Conservation (phyloP, 2,329 filamentous ascomycete genomes). For the Coniochaeta sp. region DNA sequence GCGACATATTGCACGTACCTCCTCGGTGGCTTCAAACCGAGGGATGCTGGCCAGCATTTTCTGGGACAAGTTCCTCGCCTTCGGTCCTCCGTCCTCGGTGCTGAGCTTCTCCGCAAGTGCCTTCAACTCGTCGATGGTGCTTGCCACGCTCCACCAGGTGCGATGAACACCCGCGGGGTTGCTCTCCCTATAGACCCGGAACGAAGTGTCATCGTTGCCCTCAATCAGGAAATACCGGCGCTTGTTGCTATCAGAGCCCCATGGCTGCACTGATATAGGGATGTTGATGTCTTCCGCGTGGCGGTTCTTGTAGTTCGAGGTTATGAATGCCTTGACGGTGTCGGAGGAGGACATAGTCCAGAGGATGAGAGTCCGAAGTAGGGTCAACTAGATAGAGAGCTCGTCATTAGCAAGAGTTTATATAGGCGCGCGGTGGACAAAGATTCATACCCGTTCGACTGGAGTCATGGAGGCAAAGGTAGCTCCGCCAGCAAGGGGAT, state of each 20-base stretch:
- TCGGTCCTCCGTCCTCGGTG: constrained; percentile 69
- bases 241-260: constrained; percentile 78
- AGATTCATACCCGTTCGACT: constrained; percentile 62
- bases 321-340: constrained; percentile 70
- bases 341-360: constrained; percentile 92
- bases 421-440: background rate
- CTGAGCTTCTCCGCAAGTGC: constrained; percentile 69
- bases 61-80: constrained; percentile 69
- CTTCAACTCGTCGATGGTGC: constrained; percentile 79
- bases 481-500: constrained; percentile 71
- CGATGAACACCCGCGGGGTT: constrained; percentile 69
- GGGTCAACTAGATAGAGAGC: constrained; percentile 54
- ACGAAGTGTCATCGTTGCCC: constrained; percentile 87
- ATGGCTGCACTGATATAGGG: constrained; percentile 72
- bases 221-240: constrained; percentile 91
- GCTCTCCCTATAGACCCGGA: constrained; percentile 89
- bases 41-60: constrained; percentile 76
- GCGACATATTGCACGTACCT: constrained; percentile 44
- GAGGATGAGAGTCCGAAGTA: constrained; percentile 75
- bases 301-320: constrained; percentile 83
- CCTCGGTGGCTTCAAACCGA: constrained; percentile 87
- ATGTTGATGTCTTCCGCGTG: constrained; percentile 77
- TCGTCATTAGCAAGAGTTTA: constrained; percentile 10
- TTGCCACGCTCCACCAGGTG: constrained; percentile 91
- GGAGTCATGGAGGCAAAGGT: constrained; percentile 80